phyloP scores from a whole-genome alignment of 1,284 basidiomycete genomes.

The Malassezia cuniculi region DNA sequence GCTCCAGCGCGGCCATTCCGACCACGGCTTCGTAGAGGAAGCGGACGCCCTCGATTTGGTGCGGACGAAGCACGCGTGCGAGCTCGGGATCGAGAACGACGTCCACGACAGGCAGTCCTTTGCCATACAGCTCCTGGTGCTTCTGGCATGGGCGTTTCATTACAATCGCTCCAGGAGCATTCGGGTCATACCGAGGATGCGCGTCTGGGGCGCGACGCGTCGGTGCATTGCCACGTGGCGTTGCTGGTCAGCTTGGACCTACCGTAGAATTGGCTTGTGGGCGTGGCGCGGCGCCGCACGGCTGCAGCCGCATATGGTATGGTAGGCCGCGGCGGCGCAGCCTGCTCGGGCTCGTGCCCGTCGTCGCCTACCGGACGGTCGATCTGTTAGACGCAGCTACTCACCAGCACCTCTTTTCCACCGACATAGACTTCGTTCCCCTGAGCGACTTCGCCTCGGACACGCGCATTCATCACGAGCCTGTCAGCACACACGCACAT shows the following conservation, averaged over 20 bases:
- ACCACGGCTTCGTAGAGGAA: conserved; percentile 91
- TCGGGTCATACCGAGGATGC: conserved; percentile 23
- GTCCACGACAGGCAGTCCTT: conserved; percentile 39
- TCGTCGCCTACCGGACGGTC: not conserved
- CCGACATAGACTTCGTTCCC: conserved; percentile 15
- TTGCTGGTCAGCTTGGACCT: not conserved
- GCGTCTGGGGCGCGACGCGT: conserved; percentile 3
- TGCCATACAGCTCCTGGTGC: conserved; percentile 57
- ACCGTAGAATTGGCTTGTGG: conserved; percentile 10
- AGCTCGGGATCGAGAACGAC: conserved; percentile 89
- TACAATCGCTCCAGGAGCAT: conserved; percentile 57
- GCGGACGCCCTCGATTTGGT: conserved; percentile 97
- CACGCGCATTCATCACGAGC: conserved; percentile 10
- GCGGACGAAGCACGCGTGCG: conserved; percentile 75
- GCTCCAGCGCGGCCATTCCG: conserved; percentile 53
- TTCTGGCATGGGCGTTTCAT: conserved; percentile 66
- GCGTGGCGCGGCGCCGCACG: too few species aligned
- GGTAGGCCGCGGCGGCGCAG: not conserved
- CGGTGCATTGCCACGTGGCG: not conserved
- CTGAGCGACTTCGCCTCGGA: conserved; percentile 3
- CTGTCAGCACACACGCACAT: conserved; percentile 2
- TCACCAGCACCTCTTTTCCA: conserved; percentile 17
- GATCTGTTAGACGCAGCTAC: not conserved
- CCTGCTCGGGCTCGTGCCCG: not conserved
- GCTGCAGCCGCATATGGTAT: not conserved